phyloP scores from a whole-genome alignment of 768 basidiomycete species.

The Amanita pseudoporphyria region DNA sequence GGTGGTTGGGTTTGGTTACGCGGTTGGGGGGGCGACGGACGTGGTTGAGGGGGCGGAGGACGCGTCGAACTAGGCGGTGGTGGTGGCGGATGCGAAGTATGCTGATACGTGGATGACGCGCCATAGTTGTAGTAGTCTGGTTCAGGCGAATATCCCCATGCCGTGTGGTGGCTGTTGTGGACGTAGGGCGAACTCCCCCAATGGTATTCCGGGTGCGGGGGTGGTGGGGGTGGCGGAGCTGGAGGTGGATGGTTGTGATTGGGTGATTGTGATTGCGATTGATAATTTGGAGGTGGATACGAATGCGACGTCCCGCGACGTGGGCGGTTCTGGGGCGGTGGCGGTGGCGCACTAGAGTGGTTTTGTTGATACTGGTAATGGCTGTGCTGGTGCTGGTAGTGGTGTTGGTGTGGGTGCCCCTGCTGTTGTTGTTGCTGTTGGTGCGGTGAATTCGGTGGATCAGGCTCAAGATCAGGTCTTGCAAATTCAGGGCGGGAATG shows the following conservation, averaged over 20 bases:
- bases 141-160: not conserved
- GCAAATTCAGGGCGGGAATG: slow-evolving; percentile 31
- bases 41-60: slow-evolving; percentile 5
- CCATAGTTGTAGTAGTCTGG: not conserved
- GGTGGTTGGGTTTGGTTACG: not conserved
- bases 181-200: not conserved
- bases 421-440: slow-evolving; percentile 15
- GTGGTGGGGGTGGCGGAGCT: not conserved
- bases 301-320: slow-evolving; percentile 13
- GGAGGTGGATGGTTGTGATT: not conserved
- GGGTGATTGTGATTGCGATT: slow-evolving; percentile 9
- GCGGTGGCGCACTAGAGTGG: slow-evolving; percentile 8
- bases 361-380: slow-evolving; percentile 6
- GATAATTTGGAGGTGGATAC: slow-evolving; percentile 14
- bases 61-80: slow-evolving; percentile 8
- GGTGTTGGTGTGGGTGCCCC: slow-evolving; percentile 10
- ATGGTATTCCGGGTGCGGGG: slow-evolving; percentile 13
- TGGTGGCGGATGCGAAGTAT: slow-evolving; percentile 10
- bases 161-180: not conserved
- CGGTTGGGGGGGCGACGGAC: not conserved
- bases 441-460: slow-evolving; percentile 21
- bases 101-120: not conserved
- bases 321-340: slow-evolving; percentile 14
- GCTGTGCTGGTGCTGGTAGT: slow-evolving; percentile 10
- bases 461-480: slow-evolving; percentile 56